Evolutionary conservation across 1,284 basidiomycete genomes (phyloP).

Genomic region (Rugosomyces carneus): DNA sequence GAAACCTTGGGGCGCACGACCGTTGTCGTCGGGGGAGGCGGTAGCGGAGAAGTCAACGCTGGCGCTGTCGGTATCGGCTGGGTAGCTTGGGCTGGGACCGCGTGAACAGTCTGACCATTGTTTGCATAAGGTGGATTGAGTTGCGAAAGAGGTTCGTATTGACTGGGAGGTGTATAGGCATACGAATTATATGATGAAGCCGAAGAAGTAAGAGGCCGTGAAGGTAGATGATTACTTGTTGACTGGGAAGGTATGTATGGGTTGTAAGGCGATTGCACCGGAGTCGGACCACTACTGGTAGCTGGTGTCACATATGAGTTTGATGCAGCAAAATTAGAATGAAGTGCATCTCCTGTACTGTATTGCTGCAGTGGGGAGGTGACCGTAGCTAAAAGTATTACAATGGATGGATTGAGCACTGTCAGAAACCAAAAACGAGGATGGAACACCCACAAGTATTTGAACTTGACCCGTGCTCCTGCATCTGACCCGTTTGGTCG

Average conservation of each 20-base stretch:
- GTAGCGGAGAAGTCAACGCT: slow-evolving; percentile 22
- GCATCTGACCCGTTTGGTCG: slow-evolving; percentile 13
- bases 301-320: slow-evolving; percentile 7
- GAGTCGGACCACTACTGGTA: neutral
- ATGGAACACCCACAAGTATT: slow-evolving; percentile 8
- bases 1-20: slow-evolving; percentile 55
- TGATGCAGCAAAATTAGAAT: slow-evolving; percentile 16
- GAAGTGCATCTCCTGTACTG: slow-evolving; percentile 13
- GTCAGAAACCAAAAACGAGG: neutral
- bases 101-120: slow-evolving; percentile 11
- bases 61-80: slow-evolving; percentile 13
- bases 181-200: slow-evolving; percentile 11
- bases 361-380: slow-evolving; percentile 6
- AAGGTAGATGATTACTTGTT: slow-evolving; percentile 3
- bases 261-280: slow-evolving; percentile 3
- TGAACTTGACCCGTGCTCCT: slow-evolving; percentile 6
- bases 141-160: slow-evolving; percentile 13
- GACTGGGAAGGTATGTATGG: slow-evolving; percentile 7
- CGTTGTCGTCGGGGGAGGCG: slow-evolving; percentile 32
- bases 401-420: neutral
- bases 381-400: slow-evolving; percentile 6
- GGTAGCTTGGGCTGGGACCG: slow-evolving; percentile 11
- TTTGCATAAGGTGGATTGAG: slow-evolving; percentile 16
- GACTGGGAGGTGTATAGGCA: slow-evolving; percentile 7
- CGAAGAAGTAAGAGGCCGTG: slow-evolving; percentile 6